Evolutionary conservation across 768 basidiomycete genomes (phyloP).

Genomic region (Collybiopsis confluens): DNA sequence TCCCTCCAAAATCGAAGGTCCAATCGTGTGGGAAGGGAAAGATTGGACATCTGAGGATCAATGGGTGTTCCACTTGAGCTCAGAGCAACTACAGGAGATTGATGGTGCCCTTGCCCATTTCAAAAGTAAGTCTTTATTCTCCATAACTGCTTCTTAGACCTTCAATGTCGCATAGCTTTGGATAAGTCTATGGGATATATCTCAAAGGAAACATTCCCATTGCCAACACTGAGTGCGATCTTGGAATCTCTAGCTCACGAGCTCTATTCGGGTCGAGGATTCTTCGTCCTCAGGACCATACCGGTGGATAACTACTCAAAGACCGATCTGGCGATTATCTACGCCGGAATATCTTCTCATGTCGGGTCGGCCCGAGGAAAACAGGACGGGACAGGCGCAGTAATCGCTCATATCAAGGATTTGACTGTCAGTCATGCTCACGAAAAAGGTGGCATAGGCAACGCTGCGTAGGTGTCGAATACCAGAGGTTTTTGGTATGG

Average conservation of each 20-base stretch:
- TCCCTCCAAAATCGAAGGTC: conserved; percentile 29
- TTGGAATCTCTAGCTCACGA: conserved; percentile 35
- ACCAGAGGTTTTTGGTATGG: too few relatives aligned
- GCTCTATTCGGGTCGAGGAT: conserved; percentile 41
- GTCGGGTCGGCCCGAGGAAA: conserved; percentile 39
- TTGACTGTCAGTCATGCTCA: conserved; percentile 37
- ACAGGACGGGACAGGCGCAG: conserved; percentile 40
- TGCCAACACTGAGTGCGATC: conserved; percentile 32
- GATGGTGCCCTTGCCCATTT: conserved; percentile 34
- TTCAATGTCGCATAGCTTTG: conserved; percentile 15
- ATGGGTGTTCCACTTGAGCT: conserved; percentile 37
- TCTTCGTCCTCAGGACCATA: conserved; percentile 44
- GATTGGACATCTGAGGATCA: conserved; percentile 38
- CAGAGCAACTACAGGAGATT: conserved; percentile 33
- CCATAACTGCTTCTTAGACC: neutral
- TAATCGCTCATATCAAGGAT: conserved; percentile 45
- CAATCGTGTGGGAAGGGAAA: conserved; percentile 42
- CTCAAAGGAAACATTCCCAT: conserved; percentile 35
- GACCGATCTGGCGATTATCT: conserved; percentile 35
- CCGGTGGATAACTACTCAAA: conserved; percentile 38
- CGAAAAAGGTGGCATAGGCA: conserved; percentile 36
- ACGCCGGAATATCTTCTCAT: conserved; percentile 45
- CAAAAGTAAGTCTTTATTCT: conserved; percentile 27
- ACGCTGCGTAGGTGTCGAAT: conserved; percentile 24
- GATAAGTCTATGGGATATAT: conserved; percentile 31